phyloP scores from a whole-genome alignment of 2,329 filamentous ascomycete genomes.

The Fusarium pseudoanthophilum region DNA sequence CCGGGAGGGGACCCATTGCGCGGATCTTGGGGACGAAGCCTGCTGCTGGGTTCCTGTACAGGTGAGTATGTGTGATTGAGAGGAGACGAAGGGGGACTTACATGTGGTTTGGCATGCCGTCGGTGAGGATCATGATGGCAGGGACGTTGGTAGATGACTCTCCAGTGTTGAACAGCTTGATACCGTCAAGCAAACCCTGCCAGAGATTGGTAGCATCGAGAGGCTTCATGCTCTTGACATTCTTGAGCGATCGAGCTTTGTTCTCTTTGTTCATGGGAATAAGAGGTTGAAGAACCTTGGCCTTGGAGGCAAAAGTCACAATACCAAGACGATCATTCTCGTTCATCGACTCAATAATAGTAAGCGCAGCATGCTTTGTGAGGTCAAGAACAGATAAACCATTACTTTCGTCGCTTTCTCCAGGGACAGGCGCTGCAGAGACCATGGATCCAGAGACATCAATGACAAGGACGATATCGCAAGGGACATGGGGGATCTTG shows the following conservation, averaged over 20 bases:
- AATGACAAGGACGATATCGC: constrained; percentile 70
- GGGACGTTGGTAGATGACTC: constrained; percentile 53
- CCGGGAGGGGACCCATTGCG: constrained; percentile 52
- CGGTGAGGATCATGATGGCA: constrained; percentile 65
- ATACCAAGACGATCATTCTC: constrained; percentile 67
- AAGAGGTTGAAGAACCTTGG: constrained; percentile 58
- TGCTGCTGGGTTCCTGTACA: constrained; percentile 55
- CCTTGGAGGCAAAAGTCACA: constrained; percentile 61
- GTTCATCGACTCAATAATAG: constrained; percentile 66
- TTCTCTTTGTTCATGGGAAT: constrained; percentile 58
- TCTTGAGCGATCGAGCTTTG: constrained; percentile 56
- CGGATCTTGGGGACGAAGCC: constrained; percentile 67
- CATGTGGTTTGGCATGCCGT: constrained; percentile 66
- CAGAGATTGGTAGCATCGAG: constrained; percentile 64
- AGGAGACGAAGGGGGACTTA: constrained; percentile 33
- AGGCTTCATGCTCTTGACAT: constrained; percentile 56
- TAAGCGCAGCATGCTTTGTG: constrained; percentile 68
- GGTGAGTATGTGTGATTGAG: background rate
- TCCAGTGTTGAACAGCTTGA: constrained; percentile 57
- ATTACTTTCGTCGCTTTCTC: constrained; percentile 57
- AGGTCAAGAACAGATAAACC: constrained; percentile 68
- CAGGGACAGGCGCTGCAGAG: constrained; percentile 58
- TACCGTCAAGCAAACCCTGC: constrained; percentile 64
- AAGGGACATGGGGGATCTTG: constrained; percentile 57
- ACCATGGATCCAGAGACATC: constrained; percentile 70